Percentiles rank a stretch among this genome's conserved stretches.
phyloP scores from a whole-genome alignment of 164 flowering plant genomes.

The Nymphaea colorata region DNA sequence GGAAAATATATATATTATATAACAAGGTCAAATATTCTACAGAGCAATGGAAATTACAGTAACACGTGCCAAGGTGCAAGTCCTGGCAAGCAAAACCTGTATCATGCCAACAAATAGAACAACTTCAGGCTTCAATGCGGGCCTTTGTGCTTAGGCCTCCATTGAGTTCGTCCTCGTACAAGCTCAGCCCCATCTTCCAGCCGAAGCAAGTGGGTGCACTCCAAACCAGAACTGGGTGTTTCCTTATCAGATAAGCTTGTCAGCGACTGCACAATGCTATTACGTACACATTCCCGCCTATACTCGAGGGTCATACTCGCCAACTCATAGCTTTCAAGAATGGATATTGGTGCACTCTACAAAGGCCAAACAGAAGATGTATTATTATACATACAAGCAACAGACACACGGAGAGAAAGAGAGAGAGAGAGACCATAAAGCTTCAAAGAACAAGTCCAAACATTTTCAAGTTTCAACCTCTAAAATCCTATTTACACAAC shows the following conservation, averaged over 20 bases:
- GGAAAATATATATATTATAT: background rate
- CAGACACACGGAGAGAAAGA: background rate
- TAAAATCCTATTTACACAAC: no score
- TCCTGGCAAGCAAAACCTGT: background rate
- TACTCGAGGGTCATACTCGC: slow-evolving; percentile 70
- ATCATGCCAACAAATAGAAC: background rate
- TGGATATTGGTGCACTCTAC: slow-evolving; percentile 61
- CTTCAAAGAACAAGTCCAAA: no score
- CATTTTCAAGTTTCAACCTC: no score
- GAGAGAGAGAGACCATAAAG: background rate
- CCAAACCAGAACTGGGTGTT: slow-evolving; percentile 22
- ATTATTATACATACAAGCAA: background rate
- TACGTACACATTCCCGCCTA: slow-evolving; percentile 81
- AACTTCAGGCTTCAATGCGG: background rate
- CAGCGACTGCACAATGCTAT: slow-evolving; percentile 70
- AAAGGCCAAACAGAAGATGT: slow-evolving; percentile 2
- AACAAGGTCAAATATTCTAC: background rate
- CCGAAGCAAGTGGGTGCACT: slow-evolving; percentile 72
- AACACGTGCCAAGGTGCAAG: background rate
- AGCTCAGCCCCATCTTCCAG: slow-evolving; percentile 66
- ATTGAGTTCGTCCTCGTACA: slow-evolving; percentile 65
- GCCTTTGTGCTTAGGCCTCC: slow-evolving; percentile 61
- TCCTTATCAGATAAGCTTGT: slow-evolving; percentile 37
- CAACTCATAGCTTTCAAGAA: slow-evolving; percentile 75
- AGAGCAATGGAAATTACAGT: background rate